Evolutionary conservation across 1,284 basidiomycete species (phyloP), one percentile per base, ranked within the genome.

Genomic region (Retiboletus fuscus): DNA sequence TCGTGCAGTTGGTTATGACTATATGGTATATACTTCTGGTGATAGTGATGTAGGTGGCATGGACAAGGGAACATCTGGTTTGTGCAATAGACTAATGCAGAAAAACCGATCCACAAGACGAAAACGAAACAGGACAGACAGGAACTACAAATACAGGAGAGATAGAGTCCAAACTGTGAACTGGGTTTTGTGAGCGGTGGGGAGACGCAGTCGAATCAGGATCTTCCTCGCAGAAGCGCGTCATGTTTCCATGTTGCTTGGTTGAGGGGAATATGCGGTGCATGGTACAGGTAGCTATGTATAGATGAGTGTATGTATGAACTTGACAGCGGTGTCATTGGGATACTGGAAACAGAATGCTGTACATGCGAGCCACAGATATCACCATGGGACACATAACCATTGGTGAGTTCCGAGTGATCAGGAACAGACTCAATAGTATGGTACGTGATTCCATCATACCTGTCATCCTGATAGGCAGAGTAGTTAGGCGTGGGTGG

Each of bases 401-500:
- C 77, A 28, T 77, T 78, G 28, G 76, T 53, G 44, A 80, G 68
- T 18, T 69, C 77, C 16, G 78, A 67, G 69, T 82, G 82, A 64
- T 82, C 81, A 24, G 72, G 20, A 1, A 81, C 77, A 10, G 79
- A 60, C 0, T 80, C 79, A 46, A 81, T 74, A 74, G 78, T 44
- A 73, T 80, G 71, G 77, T 77, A 78, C 69, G 78, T 64, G 70
- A 78, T 61, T 73, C 77, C 82, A 34, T 84, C 82, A 66, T 85
- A 82, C 34, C 76, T 79, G 57, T 87, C 85, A 39, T 85, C 85
- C 63, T 86, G 82, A 70, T 84, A 87, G n/a, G 83, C 78, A 3
- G 84, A 75, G 75, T 88, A 87, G 18, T 82, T 86, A 22, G 88
- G 87, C 0, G 87, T 87, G 0, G 86, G 82, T 22, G 87, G 86